Conservation (phyloP, 345 rosid genomes). For the Noccaea caerulescens region DNA sequence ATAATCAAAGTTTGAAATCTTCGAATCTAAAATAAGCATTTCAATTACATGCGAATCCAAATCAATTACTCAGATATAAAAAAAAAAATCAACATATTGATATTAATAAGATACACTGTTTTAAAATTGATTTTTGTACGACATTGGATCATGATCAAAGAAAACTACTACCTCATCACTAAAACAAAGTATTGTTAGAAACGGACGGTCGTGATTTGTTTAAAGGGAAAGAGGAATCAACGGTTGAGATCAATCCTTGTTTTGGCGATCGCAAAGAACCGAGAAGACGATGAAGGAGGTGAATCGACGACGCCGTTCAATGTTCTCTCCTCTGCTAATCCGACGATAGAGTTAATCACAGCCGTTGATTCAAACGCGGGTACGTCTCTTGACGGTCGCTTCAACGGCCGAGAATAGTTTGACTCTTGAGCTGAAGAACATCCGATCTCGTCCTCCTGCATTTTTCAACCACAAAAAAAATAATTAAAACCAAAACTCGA, state of each 20-base stretch:
- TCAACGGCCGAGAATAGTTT: slow-evolving; percentile 35
- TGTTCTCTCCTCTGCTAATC: slow-evolving; percentile 43
- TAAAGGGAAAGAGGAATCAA: slow-evolving; percentile 28
- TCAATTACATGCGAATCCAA: background rate
- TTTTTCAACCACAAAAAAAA: background rate
- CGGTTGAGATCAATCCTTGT: slow-evolving; percentile 50
- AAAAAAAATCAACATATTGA: background rate
- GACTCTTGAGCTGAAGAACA: slow-evolving; percentile 53
- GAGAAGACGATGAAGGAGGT: slow-evolving; percentile 34
- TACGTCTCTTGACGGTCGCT: slow-evolving; percentile 29
- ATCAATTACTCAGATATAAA: background rate
- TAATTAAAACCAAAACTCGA: background rate
- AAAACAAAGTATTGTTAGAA: slow-evolving; percentile 36
- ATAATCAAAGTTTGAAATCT: background rate
- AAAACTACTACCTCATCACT: slow-evolving; percentile 31
- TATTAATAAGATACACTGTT: slow-evolving; percentile 16
- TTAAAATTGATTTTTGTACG: slow-evolving; percentile 24
- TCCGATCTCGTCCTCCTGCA: slow-evolving; percentile 70
- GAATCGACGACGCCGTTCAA: slow-evolving; percentile 33
- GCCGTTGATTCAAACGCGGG: slow-evolving; percentile 51
- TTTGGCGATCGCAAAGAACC: slow-evolving; percentile 41
- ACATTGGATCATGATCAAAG: background rate
- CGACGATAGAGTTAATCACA: slow-evolving; percentile 43
- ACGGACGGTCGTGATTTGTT: slow-evolving; percentile 11
- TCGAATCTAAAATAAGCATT: slow-evolving; percentile 5